Percentiles rank a stretch among this genome's conserved stretches.
phyloP scores from a whole-genome alignment of 371 early-diverging fungal species.

The Actinomucor elegans region DNA sequence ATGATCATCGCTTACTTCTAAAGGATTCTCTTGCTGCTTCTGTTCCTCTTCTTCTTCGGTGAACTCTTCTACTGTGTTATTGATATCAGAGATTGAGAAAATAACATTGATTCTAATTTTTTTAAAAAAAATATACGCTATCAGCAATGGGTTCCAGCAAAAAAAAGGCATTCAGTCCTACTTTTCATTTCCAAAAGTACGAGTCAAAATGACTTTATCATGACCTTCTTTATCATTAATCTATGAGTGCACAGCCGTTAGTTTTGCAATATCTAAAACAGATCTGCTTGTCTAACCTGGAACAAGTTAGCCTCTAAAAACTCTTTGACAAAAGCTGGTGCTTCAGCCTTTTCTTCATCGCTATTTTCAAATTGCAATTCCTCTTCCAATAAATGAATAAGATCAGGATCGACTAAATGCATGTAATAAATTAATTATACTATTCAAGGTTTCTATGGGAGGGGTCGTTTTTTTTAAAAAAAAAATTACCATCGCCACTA shows the following conservation, averaged over 20 bases:
- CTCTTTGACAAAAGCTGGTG: slow-evolving; percentile 56
- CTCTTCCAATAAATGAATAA: slow-evolving; percentile 59
- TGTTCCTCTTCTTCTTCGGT: slow-evolving; percentile 2
- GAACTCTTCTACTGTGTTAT: slow-evolving; percentile 47
- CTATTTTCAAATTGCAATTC: slow-evolving; percentile 76
- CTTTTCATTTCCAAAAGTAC: slow-evolving; percentile 84
- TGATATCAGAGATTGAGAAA: slow-evolving; percentile 79
- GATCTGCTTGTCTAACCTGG: slow-evolving; percentile 37
- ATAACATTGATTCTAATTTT: slow-evolving; percentile 62
- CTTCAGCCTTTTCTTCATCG: slow-evolving; percentile 42
- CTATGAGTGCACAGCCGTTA: no score
- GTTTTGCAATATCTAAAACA: neutral
- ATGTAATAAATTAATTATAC: neutral
- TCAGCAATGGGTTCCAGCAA: no score
- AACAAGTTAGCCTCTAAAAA: slow-evolving; percentile 69
- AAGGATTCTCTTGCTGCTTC: no score
- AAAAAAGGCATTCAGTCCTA: slow-evolving; percentile 35
- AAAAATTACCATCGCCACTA: slow-evolving; percentile 19
- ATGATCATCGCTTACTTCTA: no score
- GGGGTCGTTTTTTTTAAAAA: no score
- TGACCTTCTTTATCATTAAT: slow-evolving; percentile 69
- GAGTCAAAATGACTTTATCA: slow-evolving; percentile 70
- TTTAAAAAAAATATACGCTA: no score
- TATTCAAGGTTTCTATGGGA: neutral
- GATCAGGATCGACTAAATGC: slow-evolving; percentile 54